phyloP scores from a whole-genome alignment of 1,284 basidiomycete genomes.

The Sanguinoderma infundibulare region DNA sequence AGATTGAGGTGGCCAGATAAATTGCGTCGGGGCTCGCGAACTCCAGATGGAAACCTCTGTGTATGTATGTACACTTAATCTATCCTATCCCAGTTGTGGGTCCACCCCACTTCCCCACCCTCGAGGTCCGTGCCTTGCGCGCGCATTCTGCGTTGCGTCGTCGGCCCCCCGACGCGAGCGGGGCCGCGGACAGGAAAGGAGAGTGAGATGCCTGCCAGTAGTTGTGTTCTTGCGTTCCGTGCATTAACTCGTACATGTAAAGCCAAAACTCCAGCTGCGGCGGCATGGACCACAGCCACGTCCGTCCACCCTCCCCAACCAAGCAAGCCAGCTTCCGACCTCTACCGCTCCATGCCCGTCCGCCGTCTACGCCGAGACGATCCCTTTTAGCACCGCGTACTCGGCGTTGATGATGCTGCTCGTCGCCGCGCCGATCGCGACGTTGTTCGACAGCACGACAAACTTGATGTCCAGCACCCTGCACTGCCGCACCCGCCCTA shows the following conservation, averaged over 20 bases:
- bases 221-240: conserved; percentile 8
- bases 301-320: background rate
- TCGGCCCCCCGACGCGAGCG: no score
- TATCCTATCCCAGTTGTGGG: conserved; percentile 28
- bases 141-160: no score
- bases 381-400: conserved; percentile 86
- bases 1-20: conserved; percentile 26
- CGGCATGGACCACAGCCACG: background rate
- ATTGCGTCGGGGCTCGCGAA: conserved; percentile 17
- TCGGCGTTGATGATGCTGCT: conserved; percentile 98
- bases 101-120: conserved; percentile 19
- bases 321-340: background rate
- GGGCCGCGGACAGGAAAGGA: background rate
- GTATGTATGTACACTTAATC: conserved; percentile 13
- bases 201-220: background rate
- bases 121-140: conserved; percentile 1
- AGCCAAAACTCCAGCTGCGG: conserved; percentile 4
- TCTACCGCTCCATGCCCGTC: background rate
- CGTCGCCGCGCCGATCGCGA: conserved; percentile 95
- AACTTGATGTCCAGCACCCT: conserved; percentile 96
- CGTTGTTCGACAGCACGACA: conserved; percentile 94
- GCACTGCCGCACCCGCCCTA: conserved; percentile 92
- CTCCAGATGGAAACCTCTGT: conserved; percentile 5
- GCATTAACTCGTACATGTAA: conserved; percentile 27
- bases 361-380: conserved; percentile 44